Evolutionary conservation across 352 stramenopile species (phyloP).

Genomic region (Phytophthora hybrid): DNA sequence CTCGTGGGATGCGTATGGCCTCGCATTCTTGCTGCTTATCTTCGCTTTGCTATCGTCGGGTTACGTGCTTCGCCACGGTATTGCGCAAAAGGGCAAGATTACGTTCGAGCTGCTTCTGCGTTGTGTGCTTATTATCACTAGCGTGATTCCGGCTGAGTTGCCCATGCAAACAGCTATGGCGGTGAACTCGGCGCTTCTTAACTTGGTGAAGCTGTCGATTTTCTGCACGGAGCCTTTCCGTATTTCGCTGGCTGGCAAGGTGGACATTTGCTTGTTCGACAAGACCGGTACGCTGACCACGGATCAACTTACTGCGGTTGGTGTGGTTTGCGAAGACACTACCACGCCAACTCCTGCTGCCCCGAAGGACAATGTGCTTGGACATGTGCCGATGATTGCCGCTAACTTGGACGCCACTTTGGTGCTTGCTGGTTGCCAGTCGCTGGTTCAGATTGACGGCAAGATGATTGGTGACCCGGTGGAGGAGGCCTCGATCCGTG

Average conservation of each 20-base stretch:
- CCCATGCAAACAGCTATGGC: slow-evolving; percentile 98
- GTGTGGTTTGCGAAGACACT: slow-evolving; percentile 90
- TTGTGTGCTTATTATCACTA: slow-evolving; percentile 99
- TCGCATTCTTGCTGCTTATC: slow-evolving; percentile 96
- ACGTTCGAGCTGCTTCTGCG: slow-evolving; percentile 97
- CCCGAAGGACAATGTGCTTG: slow-evolving; percentile 58
- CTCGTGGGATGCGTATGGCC: slow-evolving; percentile 95
- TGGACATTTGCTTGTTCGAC: slow-evolving; percentile 98
- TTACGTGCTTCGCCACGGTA: slow-evolving; percentile 94
- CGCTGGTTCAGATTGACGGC: slow-evolving; percentile 97
- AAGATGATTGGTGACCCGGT: slow-evolving; percentile 98
- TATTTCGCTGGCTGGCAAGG: slow-evolving; percentile 97
- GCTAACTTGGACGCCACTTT: slow-evolving; percentile 83
- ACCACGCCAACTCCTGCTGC: slow-evolving; percentile 42
- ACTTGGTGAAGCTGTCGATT: slow-evolving; percentile 95
- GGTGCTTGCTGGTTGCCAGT: slow-evolving; percentile 95
- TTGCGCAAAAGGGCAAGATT: slow-evolving; percentile 91
- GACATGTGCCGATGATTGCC: slow-evolving; percentile 86
- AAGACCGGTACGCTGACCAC: slow-evolving; percentile 99
- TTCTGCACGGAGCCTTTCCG: slow-evolving; percentile 99
- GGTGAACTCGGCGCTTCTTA: slow-evolving; percentile 96
- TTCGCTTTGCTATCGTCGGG: slow-evolving; percentile 96
- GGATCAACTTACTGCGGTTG: slow-evolving; percentile 95
- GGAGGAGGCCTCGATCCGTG: slow-evolving; percentile 96
- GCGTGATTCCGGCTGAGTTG: slow-evolving; percentile 98